Conservation (phyloP, 352 stramenopile genomes). For the Globisporangium nagaii region DNA sequence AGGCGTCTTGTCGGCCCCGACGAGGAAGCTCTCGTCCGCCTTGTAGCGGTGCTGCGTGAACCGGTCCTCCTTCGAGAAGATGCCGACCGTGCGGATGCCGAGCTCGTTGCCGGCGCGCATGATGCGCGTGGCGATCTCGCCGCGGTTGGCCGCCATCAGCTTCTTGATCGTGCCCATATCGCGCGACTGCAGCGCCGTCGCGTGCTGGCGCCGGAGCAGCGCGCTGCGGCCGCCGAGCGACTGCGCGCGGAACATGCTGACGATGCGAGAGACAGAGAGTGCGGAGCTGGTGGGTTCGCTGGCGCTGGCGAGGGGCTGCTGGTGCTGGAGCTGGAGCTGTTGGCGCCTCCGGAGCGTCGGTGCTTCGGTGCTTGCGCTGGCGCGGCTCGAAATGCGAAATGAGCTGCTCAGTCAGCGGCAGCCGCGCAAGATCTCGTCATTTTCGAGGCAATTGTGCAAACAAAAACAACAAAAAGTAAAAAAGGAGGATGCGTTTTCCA, state of each 20-base stretch:
- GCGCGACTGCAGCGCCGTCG: conserved; percentile 22
- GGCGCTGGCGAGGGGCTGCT: not conserved
- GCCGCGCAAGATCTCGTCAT: conserved; percentile 3
- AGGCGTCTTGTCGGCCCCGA: conserved; percentile 87
- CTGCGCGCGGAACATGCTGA: conserved; percentile 39
- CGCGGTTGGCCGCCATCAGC: conserved; percentile 96
- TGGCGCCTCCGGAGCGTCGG: not conserved
- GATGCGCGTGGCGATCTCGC: conserved; percentile 97
- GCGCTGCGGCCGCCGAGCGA: conserved; percentile 16
- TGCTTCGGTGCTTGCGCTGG: conserved; percentile 1
- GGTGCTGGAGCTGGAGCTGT: not conserved
- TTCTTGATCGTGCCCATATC: conserved; percentile 90
- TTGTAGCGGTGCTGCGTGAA: conserved; percentile 97
- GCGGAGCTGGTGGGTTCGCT: no score
- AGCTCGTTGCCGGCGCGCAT: conserved; percentile 94
- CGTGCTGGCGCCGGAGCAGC: conserved; percentile 6
- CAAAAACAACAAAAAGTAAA: no score
- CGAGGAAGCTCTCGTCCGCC: conserved; percentile 94
- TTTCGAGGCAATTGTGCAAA: conserved; percentile 2
- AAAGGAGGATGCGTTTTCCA: no score
- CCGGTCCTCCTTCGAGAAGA: conserved; percentile 92
- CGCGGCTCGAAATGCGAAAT: conserved; percentile 3
- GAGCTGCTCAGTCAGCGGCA: not conserved
- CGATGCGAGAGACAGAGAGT: not conserved
- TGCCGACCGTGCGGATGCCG: conserved; percentile 86